Percentiles rank a stretch among this genome's conserved stretches.
These are phyloP conservation scores for Glonium stellatum DNA, from an alignment of 495 filamentous ascomycete genomes.

Conservation along the genomic window DNA sequence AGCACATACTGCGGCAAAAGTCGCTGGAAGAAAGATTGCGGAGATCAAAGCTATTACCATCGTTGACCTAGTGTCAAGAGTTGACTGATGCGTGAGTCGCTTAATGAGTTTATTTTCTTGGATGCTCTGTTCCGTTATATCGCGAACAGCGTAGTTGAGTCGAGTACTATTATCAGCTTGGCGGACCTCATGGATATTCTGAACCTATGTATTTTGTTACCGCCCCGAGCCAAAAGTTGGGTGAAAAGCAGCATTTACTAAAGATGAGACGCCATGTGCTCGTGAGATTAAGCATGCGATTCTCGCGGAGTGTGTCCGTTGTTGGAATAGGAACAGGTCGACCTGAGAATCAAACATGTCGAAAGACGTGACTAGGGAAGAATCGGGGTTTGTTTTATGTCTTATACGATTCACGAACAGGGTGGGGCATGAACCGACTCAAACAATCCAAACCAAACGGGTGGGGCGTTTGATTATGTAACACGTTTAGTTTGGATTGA, in stretches of 20 bases:
- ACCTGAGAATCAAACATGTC: not conserved
- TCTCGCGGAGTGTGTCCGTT: not conserved
- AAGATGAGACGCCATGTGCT: not conserved
- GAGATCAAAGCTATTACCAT: not conserved
- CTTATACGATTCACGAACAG: not conserved
- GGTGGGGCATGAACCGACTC: too few relatives aligned
- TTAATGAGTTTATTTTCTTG: slow-evolving; percentile 1
- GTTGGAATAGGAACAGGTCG: not conserved
- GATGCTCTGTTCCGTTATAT: not conserved
- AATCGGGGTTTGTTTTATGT: not conserved
- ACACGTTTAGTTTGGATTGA: too few relatives aligned
- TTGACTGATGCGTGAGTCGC: not conserved
- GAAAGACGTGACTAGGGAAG: not conserved
- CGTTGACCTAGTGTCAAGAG: not conserved
- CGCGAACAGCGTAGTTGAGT: not conserved
- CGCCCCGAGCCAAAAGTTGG: not conserved
- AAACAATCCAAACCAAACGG: too few relatives aligned
- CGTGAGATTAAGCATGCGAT: not conserved
- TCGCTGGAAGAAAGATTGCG: not conserved
- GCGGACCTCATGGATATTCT: not conserved
- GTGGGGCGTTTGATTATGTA: too few relatives aligned
- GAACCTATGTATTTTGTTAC: not conserved
- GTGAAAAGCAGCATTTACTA: not conserved
- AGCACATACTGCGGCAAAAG: not conserved
- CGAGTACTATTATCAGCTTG: not conserved